Conservation (phyloP, 352 stramenopile species). For the Saprolegnia parasitica region DNA sequence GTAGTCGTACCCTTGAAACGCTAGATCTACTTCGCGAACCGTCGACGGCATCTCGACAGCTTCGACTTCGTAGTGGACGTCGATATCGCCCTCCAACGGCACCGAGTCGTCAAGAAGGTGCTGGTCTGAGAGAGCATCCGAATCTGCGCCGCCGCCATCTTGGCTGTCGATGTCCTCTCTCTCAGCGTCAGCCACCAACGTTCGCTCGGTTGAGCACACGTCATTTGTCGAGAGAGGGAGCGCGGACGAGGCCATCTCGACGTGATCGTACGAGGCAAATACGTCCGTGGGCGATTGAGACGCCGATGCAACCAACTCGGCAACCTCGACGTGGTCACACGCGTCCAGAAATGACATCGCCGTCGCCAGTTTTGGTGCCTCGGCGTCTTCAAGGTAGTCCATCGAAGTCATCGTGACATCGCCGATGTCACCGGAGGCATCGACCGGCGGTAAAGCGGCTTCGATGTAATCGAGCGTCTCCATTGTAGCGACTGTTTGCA, state of each 20-base stretch:
- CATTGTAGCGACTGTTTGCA: slow-evolving; percentile 2
- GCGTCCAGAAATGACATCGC: not conserved
- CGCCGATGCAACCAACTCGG: not conserved
- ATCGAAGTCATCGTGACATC: not conserved
- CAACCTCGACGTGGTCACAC: not conserved
- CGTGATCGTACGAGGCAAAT: slow-evolving; percentile 1
- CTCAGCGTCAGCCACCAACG: not conserved
- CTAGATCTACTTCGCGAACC: too few species aligned
- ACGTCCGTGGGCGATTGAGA: not conserved
- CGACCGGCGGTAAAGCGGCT: not conserved
- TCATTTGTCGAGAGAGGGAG: not conserved
- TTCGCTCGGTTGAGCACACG: not conserved
- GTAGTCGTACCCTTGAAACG: too few species aligned
- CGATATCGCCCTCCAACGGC: too few species aligned
- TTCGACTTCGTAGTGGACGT: too few species aligned
- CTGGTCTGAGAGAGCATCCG: not conserved
- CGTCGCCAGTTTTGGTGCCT: not conserved
- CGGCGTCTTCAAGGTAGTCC: slow-evolving; percentile 10
- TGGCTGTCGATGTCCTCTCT: not conserved
- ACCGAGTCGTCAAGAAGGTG: not conserved
- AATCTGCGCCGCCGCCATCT: not conserved
- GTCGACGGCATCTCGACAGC: too few species aligned
- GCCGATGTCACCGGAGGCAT: not conserved
- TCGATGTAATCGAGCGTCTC: slow-evolving; percentile 23
- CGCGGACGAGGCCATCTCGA: not conserved